Percentiles rank a stretch among this genome's conserved stretches.
These are phyloP conservation scores for Vitis hybrid DNA, from an alignment of 177 flowering plant genomes.

Conservation along the genomic window DNA sequence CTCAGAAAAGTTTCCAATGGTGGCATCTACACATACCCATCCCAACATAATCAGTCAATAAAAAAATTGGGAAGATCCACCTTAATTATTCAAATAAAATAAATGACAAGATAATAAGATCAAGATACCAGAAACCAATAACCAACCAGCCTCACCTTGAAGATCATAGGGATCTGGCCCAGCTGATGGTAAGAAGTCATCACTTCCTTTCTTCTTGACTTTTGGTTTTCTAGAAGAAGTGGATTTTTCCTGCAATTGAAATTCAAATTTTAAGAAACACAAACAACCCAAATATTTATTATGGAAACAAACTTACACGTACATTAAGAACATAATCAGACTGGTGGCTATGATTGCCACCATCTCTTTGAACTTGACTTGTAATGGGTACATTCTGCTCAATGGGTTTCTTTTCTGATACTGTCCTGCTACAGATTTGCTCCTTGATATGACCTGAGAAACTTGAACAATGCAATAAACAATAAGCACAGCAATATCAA, in stretches of 20 bases:
- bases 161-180: constrained; percentile 47
- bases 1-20: constrained; percentile 57
- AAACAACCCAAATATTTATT: background rate
- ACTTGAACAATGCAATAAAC: constrained; percentile 65
- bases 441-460: constrained; percentile 85
- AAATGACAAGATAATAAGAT: background rate
- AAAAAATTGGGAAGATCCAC: background rate
- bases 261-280: constrained; percentile 7
- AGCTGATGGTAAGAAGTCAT: constrained; percentile 27
- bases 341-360: constrained; percentile 33
- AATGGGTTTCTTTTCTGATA: constrained; percentile 34
- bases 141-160: constrained; percentile 53
- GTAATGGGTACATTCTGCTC: constrained; percentile 33
- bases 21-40: constrained; percentile 46
- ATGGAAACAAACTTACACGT: constrained; percentile 21
- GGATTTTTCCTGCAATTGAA: constrained; percentile 49
- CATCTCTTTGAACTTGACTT: constrained; percentile 35
- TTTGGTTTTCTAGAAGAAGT: constrained; percentile 59
- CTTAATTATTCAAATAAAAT: background rate
- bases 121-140: background rate
- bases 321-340: constrained; percentile 39
- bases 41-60: background rate
- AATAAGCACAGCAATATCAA: constrained; percentile 37
- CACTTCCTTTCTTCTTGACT: constrained; percentile 57
- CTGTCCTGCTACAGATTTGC: constrained; percentile 32